These are phyloP conservation scores for Penicillium capsulatum DNA, from an alignment of 2,329 filamentous ascomycete species.

Conservation along the genomic window DNA sequence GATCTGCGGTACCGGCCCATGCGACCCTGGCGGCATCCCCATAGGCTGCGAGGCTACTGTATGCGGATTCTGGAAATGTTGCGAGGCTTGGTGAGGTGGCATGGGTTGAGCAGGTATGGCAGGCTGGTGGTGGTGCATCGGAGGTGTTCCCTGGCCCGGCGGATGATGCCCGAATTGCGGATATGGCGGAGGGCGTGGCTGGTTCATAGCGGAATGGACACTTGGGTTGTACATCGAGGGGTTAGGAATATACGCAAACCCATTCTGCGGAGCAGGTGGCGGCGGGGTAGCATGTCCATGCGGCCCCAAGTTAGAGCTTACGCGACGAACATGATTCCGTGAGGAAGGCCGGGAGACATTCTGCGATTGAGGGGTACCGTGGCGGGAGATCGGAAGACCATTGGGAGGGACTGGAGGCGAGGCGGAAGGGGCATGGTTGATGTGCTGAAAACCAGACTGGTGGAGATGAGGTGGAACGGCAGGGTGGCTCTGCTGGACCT, in stretches of 20 bases:
- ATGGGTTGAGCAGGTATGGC: slow-evolving; percentile 26
- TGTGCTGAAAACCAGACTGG: slow-evolving; percentile 68
- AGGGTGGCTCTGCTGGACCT: slow-evolving; percentile 48
- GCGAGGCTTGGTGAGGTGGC: slow-evolving; percentile 40
- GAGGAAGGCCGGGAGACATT: slow-evolving; percentile 73
- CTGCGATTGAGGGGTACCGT: slow-evolving; percentile 76
- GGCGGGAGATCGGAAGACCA: slow-evolving; percentile 66
- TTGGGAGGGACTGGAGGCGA: slow-evolving; percentile 86
- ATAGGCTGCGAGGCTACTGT: slow-evolving; percentile 25
- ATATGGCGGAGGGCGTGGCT: slow-evolving; percentile 43
- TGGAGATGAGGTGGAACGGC: slow-evolving; percentile 70
- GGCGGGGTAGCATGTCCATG: slow-evolving; percentile 60
- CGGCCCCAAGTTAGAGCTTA: slow-evolving; percentile 68
- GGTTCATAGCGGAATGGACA: slow-evolving; percentile 46
- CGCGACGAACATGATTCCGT: slow-evolving; percentile 70
- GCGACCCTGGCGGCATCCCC: slow-evolving; percentile 35
- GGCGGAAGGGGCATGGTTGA: slow-evolving; percentile 78
- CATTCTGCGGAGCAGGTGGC: slow-evolving; percentile 49
- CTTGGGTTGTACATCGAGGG: slow-evolving; percentile 78
- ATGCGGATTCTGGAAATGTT: slow-evolving; percentile 41
- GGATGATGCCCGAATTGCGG: slow-evolving; percentile 42
- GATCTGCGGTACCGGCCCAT: slow-evolving; percentile 46
- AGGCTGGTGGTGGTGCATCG: slow-evolving; percentile 21
- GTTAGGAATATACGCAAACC: slow-evolving; percentile 81
- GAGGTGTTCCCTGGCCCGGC: slow-evolving; percentile 37